Percentiles rank a stretch among this genome's conserved stretches.
Evolutionary conservation across 345 rosid genomes (phyloP).

Genomic region (Eucalyptus sideroxylon): DNA sequence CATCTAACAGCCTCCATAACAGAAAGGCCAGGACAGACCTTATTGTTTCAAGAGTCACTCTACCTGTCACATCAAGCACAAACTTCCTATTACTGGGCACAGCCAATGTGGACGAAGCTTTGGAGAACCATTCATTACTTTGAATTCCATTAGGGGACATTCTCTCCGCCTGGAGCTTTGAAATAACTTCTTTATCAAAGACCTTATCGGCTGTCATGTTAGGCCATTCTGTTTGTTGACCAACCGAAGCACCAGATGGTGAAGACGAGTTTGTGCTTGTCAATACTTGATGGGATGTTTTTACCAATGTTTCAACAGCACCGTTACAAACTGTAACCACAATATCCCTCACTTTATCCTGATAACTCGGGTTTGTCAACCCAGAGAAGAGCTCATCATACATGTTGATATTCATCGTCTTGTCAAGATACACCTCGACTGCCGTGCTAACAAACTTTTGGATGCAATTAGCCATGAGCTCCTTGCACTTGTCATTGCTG

Average conservation of each 20-base stretch:
- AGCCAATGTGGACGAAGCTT: slow-evolving; percentile 21
- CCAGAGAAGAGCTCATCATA: slow-evolving; percentile 79
- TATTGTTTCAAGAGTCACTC: slow-evolving; percentile 67
- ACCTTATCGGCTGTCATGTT: background rate
- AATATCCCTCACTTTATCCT: slow-evolving; percentile 43
- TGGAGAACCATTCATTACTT: background rate
- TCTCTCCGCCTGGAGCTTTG: slow-evolving; percentile 1
- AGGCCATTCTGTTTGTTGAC: slow-evolving; percentile 10
- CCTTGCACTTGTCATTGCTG: slow-evolving; percentile 48
- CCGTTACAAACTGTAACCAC: slow-evolving; percentile 72
- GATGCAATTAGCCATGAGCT: slow-evolving; percentile 65
- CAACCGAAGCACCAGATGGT: slow-evolving; percentile 1
- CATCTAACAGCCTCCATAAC: slow-evolving; percentile 50
- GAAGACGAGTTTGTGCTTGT: slow-evolving; percentile 21
- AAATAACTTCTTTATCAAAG: slow-evolving; percentile 4
- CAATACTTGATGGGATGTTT: slow-evolving; percentile 70
- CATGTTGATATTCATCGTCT: slow-evolving; percentile 68
- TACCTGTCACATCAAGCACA: slow-evolving; percentile 87
- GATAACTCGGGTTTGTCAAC: slow-evolving; percentile 80
- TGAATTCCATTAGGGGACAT: slow-evolving; percentile 10
- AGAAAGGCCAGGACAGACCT: slow-evolving; percentile 53
- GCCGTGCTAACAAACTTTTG: slow-evolving; percentile 80
- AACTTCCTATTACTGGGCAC: slow-evolving; percentile 68
- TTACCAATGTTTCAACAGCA: slow-evolving; percentile 68
- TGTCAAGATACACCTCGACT: slow-evolving; percentile 78